Base-by-base conservation (phyloP, 208 protist species). In the Crithidia mellificae region DNA sequence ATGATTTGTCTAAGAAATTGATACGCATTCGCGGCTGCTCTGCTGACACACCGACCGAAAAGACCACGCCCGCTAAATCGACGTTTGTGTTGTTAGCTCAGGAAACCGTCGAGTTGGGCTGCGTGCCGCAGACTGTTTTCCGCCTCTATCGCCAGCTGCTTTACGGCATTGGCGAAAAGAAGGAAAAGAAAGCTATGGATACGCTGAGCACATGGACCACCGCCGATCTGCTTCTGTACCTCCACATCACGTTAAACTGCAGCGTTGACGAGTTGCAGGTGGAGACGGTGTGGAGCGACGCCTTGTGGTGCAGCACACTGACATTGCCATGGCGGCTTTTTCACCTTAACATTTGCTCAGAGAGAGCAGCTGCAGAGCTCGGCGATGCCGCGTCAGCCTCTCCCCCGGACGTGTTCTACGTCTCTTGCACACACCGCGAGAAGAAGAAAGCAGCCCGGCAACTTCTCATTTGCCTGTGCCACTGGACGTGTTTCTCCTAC, bases 121-220 rank as follows among this genome's bases (percentile, higher is more conserved):
- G 29, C 8, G 44, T 63, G 17, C 57, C 57, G 6, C 43, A 38
- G 11, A 15, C 29, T 8, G 29, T 53, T 14, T 63, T 53, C n/a
- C 41, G 43, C 2, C 7, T 53, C n/a, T 43, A 63, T 30, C 57
- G 57, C 2, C 57, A 36, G 6, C 43, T 63, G 24, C n/a, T 63
- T 5, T 19, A 25, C 17, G 4, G 24, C 0, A 17, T 29, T 30
- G 53, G 30, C 4, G 24, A 30, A 24, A 8, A 1, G 6, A 17
- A 1, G 30, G 7, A 8, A 30, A 34, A 43, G 30, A 30, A 6
- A 41, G 36, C 6, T 41, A 12, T 41, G 12, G 36, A 41, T 12
- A 41, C 36, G 9, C 12, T 41, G 12, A 41, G 6, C 9, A 41
- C 6, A 12, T 41, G 6, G 9, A 41, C 6, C 36, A 41, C 6